Evolutionary conservation across 805 yeast genomes (phyloP).

Genomic region (Pichia thaimueangensis): DNA sequence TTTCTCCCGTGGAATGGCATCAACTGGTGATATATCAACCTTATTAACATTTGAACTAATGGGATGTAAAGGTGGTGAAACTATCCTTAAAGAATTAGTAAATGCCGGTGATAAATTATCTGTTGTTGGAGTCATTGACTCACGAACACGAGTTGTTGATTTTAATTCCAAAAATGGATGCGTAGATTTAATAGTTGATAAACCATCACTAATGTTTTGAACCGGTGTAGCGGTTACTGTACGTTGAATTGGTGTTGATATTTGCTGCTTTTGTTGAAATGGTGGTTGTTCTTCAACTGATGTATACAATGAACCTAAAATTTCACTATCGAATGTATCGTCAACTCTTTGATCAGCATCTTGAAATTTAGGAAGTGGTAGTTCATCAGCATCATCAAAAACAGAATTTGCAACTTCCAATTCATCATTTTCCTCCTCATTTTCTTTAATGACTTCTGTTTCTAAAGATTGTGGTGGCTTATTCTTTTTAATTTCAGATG

Average conservation of each 20-base stretch:
- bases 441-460: background rate
- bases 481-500: conserved; percentile 11
- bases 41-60: background rate
- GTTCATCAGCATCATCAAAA: conserved; percentile 27
- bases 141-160: background rate
- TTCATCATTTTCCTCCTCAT: background rate
- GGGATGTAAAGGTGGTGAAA: background rate
- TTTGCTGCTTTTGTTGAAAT: no score
- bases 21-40: background rate
- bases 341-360: conserved; percentile 11
- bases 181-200: no score
- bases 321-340: conserved; percentile 9
- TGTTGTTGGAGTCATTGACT: conserved; percentile 2
- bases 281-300: conserved; percentile 3
- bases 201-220: no score
- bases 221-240: no score
- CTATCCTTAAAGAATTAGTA: background rate
- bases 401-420: conserved; percentile 13
- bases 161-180: background rate
- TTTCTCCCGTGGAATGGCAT: background rate
- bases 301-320: conserved; percentile 8
- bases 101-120: background rate
- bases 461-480: background rate
- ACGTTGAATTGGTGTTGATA: no score
- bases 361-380: conserved; percentile 4